These are phyloP conservation scores for Tuctoria greenei DNA, from an alignment of 176 grass and related monocot species.

Conservation along the genomic window DNA sequence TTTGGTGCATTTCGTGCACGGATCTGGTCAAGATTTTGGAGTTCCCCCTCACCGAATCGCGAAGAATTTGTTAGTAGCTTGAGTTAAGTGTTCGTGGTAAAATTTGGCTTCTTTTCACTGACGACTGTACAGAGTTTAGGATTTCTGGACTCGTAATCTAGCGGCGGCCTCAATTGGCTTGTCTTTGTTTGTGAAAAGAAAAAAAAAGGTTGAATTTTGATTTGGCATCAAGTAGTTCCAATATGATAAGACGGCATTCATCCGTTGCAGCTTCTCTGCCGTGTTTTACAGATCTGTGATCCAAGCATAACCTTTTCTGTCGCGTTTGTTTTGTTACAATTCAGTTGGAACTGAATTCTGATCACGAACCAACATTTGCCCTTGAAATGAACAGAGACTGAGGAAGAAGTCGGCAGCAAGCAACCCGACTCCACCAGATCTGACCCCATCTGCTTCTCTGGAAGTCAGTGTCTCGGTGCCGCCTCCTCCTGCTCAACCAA, in stretches of 20 bases:
- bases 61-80: not conserved
- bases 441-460: slow-evolving; percentile 53
- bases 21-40: slow-evolving; percentile 15
- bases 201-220: not conserved
- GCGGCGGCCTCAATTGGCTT: not conserved
- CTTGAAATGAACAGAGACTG: slow-evolving; percentile 54
- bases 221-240: not conserved
- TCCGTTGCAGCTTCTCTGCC: not conserved
- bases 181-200: not conserved
- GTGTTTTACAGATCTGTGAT: slow-evolving; percentile 12
- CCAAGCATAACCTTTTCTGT: not conserved
- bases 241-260: slow-evolving; percentile 1
- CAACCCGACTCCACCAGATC: slow-evolving; percentile 44
- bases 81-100: too few relatives aligned
- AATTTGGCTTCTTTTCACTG: too few relatives aligned
- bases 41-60: not conserved
- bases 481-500: slow-evolving; percentile 35
- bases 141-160: not conserved
- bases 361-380: not conserved
- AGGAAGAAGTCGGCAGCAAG: slow-evolving; percentile 65
- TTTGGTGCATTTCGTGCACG: not conserved
- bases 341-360: slow-evolving; percentile 21
- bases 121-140: not conserved
- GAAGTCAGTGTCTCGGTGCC: slow-evolving; percentile 51
- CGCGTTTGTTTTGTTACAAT: slow-evolving; percentile 12